A percentile compares a stretch with the other conserved stretches of the same genome.
Conservation (phyloP, 805 yeast genomes). For the Jamesozyma spencerorum region DNA sequence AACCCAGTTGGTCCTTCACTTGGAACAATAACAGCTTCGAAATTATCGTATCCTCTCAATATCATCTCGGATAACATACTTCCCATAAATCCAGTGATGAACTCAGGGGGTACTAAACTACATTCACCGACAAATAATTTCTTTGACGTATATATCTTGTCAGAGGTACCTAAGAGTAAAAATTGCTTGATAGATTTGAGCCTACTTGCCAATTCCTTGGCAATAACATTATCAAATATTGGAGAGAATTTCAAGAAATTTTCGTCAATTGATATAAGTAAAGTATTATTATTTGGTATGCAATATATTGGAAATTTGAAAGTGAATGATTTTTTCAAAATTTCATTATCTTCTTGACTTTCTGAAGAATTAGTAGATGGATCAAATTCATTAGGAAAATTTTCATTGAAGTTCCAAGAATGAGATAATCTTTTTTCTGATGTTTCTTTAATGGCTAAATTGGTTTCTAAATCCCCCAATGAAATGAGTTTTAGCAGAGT, state of each 20-base stretch:
- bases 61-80: slow-evolving; percentile 29
- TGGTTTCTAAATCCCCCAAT: slow-evolving; percentile 14
- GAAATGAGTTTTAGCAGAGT: slow-evolving; percentile 6
- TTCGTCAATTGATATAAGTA: slow-evolving; percentile 21
- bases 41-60: slow-evolving; percentile 6
- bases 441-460: slow-evolving; percentile 5
- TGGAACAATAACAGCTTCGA: slow-evolving; percentile 27
- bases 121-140: slow-evolving; percentile 20
- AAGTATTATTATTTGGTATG: slow-evolving; percentile 10
- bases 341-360: neutral
- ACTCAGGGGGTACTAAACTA: slow-evolving; percentile 48
- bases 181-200: slow-evolving; percentile 31
- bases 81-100: slow-evolving; percentile 49
- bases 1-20: slow-evolving; percentile 57
- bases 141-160: slow-evolving; percentile 20
- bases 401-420: slow-evolving; percentile 21
- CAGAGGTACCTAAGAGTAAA: slow-evolving; percentile 22
- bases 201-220: slow-evolving; percentile 16
- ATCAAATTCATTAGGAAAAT: slow-evolving; percentile 22
- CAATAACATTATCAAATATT: slow-evolving; percentile 26
- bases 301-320: slow-evolving; percentile 17
- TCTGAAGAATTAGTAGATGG: slow-evolving; percentile 5
- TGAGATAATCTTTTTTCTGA: slow-evolving; percentile 2
- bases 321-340: slow-evolving; percentile 6
- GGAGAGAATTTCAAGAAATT: slow-evolving; percentile 30